A percentile compares a stretch with the other conserved stretches of the same genome.
Conservation (phyloP, 345 rosid genomes). For the Raphanus sativus region DNA sequence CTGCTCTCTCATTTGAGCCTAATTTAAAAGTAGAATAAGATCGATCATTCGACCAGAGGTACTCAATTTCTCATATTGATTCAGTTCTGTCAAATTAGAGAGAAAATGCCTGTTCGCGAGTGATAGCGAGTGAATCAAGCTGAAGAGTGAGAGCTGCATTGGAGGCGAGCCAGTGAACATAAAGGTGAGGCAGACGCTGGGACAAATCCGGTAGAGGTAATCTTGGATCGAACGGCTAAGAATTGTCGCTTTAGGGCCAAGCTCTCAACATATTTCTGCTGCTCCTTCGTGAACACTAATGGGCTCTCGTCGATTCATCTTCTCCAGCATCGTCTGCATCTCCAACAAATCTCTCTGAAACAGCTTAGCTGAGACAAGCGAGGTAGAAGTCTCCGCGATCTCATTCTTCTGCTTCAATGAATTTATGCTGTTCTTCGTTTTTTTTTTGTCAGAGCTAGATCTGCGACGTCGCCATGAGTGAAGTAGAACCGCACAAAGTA, state of each 20-base stretch:
- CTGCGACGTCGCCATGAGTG: no score
- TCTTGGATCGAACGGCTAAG: conserved; percentile 75
- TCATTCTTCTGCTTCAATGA: no score
- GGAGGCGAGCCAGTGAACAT: conserved; percentile 51
- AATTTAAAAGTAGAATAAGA: conserved; percentile 5
- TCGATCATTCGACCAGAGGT: conserved; percentile 1
- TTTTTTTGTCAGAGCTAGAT: no score
- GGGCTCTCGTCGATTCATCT: conserved; percentile 34
- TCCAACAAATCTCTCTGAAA: no score
- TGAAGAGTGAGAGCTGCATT: conserved; percentile 89
- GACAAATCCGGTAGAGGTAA: conserved; percentile 87
- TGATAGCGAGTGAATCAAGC: conserved; percentile 85
- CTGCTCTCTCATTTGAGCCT: conserved; percentile 81
- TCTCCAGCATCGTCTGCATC: no score
- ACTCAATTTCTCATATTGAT: no score
- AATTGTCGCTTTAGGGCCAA: conserved; percentile 64
- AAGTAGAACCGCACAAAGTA: no score
- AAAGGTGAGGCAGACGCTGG: conserved; percentile 36
- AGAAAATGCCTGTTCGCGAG: conserved; percentile 73
- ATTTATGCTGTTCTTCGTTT: no score
- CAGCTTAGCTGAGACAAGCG: no score
- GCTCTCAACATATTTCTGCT: conserved; percentile 20
- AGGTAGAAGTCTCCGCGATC: no score
- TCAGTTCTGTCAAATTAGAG: neutral
- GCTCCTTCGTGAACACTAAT: conserved; percentile 43